Conservation (phyloP, 768 basidiomycete genomes). For the Calocera cornea region DNA sequence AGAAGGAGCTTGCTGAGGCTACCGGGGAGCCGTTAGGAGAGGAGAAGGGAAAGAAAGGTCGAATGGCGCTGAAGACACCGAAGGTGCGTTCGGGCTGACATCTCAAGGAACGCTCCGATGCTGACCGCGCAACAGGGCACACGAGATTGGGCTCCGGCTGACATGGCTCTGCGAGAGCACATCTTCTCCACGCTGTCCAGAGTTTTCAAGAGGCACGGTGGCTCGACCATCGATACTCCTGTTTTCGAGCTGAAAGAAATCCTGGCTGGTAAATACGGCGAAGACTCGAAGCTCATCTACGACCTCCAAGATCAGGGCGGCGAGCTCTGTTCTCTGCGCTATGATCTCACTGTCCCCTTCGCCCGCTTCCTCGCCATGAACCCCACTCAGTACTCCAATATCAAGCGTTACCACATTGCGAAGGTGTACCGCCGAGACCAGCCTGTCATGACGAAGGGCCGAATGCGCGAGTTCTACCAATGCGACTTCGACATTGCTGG, state of each 20-base stretch:
- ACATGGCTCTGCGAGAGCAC: constrained; percentile 83
- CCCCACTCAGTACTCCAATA: constrained; percentile 46
- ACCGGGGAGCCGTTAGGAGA: constrained; percentile 30
- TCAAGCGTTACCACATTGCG: constrained; percentile 95
- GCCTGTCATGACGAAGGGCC: constrained; percentile 93
- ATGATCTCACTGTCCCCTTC: constrained; percentile 91
- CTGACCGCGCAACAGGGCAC: constrained; percentile 52
- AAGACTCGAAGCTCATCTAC: constrained; percentile 94
- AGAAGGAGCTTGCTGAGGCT: constrained; percentile 22
- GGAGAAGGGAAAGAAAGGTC: constrained; percentile 49
- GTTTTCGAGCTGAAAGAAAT: constrained; percentile 98
- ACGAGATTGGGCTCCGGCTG: constrained; percentile 80
- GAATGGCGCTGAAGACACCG: constrained; percentile 77
- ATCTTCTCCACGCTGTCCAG: constrained; percentile 81
- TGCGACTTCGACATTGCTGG: constrained; percentile 96
- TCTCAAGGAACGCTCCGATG: constrained; percentile 12
- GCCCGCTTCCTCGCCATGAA: constrained; percentile 93
- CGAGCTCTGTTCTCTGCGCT: constrained; percentile 84
- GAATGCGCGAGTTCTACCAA: constrained; percentile 98
- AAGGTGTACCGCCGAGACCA: constrained; percentile 96
- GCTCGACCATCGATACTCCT: constrained; percentile 87
- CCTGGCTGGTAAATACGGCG: constrained; percentile 90
- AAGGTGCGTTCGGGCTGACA: constrained; percentile 41
- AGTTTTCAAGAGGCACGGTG: constrained; percentile 80
- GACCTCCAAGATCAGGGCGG: constrained; percentile 97